phyloP scores from a whole-genome alignment of 2,329 filamentous ascomycete species.

The Aspergillus carbonarius region DNA sequence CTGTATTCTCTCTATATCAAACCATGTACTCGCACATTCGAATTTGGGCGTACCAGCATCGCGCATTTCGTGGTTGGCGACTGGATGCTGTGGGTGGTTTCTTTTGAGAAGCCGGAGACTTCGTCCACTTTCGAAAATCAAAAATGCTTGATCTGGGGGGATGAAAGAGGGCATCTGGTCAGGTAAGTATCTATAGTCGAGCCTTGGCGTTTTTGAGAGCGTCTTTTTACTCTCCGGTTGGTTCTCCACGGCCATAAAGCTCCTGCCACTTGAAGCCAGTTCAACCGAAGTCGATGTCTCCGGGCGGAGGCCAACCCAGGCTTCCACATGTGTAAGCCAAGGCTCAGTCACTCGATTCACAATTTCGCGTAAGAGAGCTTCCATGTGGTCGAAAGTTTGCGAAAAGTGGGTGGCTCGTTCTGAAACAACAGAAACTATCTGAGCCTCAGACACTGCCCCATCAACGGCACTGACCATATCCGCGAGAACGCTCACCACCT shows the following conservation, averaged over 20 bases:
- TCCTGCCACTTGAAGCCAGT: constrained; percentile 53
- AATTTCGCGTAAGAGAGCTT: constrained; percentile 66
- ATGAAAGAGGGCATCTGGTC: constrained; percentile 71
- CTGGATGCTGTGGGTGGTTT: constrained; percentile 69
- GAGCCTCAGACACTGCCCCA: constrained; percentile 56
- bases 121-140: constrained; percentile 76
- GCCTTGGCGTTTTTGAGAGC: constrained; percentile 59
- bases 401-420: constrained; percentile 63
- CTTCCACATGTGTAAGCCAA: constrained; percentile 66
- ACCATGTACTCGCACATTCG: constrained; percentile 72
- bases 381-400: constrained; percentile 61
- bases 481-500: constrained; percentile 37
- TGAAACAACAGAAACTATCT: constrained; percentile 62
- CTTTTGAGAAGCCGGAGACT: constrained; percentile 71
- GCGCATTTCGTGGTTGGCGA: constrained; percentile 55
- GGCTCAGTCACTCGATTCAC: constrained; percentile 62
- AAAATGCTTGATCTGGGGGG: constrained; percentile 64
- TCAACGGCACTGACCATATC: constrained; percentile 47
- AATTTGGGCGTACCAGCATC: constrained; percentile 57
- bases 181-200: constrained; percentile 54
- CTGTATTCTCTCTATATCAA: constrained; percentile 65
- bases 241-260: constrained; percentile 62
- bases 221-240: constrained; percentile 62
- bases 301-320: constrained; percentile 70
- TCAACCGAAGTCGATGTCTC: constrained; percentile 55